These are phyloP conservation scores for Fusarium camptoceras DNA, from an alignment of 2,329 filamentous ascomycete species.

Conservation along the genomic window DNA sequence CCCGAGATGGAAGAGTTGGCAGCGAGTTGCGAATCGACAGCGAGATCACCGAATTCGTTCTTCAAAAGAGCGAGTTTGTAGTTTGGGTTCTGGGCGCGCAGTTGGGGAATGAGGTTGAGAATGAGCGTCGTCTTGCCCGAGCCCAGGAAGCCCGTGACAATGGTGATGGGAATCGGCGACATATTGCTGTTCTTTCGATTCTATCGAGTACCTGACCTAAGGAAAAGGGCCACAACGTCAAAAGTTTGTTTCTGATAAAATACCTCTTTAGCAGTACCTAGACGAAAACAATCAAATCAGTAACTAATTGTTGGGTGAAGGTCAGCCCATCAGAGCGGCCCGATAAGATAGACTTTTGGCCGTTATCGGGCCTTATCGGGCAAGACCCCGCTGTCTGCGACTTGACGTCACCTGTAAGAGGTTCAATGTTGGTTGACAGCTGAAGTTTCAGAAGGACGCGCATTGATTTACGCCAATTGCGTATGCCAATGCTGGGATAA, in stretches of 20 bases:
- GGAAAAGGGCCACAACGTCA: not conserved
- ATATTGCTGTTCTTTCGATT: conserved; percentile 53
- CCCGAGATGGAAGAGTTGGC: conserved; percentile 84
- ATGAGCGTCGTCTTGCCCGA: conserved; percentile 97
- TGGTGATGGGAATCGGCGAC: conserved; percentile 87
- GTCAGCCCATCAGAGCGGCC: conserved; percentile 40
- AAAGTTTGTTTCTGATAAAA: conserved; percentile 33
- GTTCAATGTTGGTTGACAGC: not conserved
- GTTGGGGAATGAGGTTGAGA: conserved; percentile 91
- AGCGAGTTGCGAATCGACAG: conserved; percentile 92
- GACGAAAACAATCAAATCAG: conserved; percentile 4
- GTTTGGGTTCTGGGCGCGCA: conserved; percentile 73
- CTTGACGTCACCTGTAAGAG: conserved; percentile 42
- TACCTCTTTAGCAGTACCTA: conserved; percentile 39
- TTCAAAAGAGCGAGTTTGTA: conserved; percentile 96
- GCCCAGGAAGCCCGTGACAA: conserved; percentile 95
- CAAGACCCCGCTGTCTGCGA: conserved; percentile 29
- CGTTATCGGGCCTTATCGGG: conserved; percentile 41
- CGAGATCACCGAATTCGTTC: conserved; percentile 97
- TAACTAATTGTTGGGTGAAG: conserved; percentile 19
- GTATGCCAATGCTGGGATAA: conserved; percentile 38
- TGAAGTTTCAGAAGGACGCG: conserved; percentile 33
- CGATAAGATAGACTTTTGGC: conserved; percentile 42
- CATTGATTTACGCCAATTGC: conserved; percentile 36
- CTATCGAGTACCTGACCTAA: not conserved